Conservation (phyloP, 768 basidiomycete species). For the Psilocybe azurescens region DNA sequence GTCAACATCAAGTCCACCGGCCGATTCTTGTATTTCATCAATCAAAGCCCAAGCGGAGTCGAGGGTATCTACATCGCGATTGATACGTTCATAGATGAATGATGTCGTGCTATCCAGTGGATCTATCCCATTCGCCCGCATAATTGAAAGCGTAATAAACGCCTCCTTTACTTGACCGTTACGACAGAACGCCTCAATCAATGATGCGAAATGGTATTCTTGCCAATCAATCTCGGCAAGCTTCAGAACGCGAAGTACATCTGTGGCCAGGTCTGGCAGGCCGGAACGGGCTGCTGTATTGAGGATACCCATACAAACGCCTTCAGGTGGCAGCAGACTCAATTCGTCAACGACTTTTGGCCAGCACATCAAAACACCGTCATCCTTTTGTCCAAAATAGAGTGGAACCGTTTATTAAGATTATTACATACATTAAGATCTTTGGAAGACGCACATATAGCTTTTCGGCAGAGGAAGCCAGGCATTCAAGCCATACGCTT, state of each 20-base stretch:
- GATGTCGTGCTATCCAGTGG: constrained; percentile 57
- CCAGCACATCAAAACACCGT: constrained; percentile 74
- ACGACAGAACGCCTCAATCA: constrained; percentile 75
- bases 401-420: background rate
- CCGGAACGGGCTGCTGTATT: constrained; percentile 77
- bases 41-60: constrained; percentile 71
- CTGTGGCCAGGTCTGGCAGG: constrained; percentile 69
- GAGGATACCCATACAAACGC: constrained; percentile 70
- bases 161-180: constrained; percentile 66
- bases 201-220: constrained; percentile 80
- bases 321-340: constrained; percentile 72
- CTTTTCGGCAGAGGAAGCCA: constrained; percentile 65
- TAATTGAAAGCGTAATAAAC: constrained; percentile 58
- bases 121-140: constrained; percentile 58
- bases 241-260: constrained; percentile 64
- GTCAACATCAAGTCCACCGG: constrained; percentile 55
- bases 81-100: constrained; percentile 57
- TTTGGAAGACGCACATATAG: constrained; percentile 56
- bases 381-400: constrained; percentile 48
- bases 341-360: constrained; percentile 55
- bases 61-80: constrained; percentile 52
- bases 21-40: constrained; percentile 61
- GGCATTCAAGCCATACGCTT: constrained; percentile 68
- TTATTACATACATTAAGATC: background rate
- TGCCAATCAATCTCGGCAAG: constrained; percentile 49